Evolutionary conservation across 805 yeast genomes (phyloP), one percentile per base, ranked within the genome.

Genomic region (Yarrowia bubula): DNA sequence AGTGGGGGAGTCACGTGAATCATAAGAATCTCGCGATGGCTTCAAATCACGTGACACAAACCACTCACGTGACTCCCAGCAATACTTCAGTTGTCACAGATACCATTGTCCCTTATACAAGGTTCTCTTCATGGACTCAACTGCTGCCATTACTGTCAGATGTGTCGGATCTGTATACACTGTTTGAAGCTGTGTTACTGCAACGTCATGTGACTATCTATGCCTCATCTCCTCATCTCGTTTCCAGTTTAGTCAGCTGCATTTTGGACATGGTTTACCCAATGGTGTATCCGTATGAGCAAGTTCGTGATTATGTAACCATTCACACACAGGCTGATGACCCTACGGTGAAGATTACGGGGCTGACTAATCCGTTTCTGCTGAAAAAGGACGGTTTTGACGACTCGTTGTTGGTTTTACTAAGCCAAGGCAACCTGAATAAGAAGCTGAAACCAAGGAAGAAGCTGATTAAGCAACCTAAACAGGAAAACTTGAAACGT

Each of bases 361-460:
- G 70, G 1, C 48, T 71, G 43, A 69, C 73, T 15, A 71, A 71
- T 60, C 72, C 72, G 39, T 65, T 71, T 18, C 66, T 71, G 17
- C 50, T 70, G 18, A 28, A 51, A 9, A 32, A 43, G 6, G 47
- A 57, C 2, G 14, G 9, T 5, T 7, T 41, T 10, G 37, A 51
- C 44, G 60, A 51, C 3, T 38, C 61, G 0, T n/a, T 55, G 13
- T n/a, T 55, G 15, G n/a, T 55, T 8, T 10, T 55, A 8, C 9
- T 55, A 17, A 39, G 47, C 14, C 13, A 46, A 4, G 33, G 17
- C 1, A 10, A 41, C 10, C 13, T 18, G 15, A 55, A 41, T 17
- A 37, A 31, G 13, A 55, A 55, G n/a, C 47, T 55, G 17, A 41
- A 48, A 7, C 55, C 55, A 5, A 32, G 53, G 17, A 32, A n/a